Base-by-base conservation (phyloP, 352 stramenopile genomes). In the Pythium insidiosum region DNA sequence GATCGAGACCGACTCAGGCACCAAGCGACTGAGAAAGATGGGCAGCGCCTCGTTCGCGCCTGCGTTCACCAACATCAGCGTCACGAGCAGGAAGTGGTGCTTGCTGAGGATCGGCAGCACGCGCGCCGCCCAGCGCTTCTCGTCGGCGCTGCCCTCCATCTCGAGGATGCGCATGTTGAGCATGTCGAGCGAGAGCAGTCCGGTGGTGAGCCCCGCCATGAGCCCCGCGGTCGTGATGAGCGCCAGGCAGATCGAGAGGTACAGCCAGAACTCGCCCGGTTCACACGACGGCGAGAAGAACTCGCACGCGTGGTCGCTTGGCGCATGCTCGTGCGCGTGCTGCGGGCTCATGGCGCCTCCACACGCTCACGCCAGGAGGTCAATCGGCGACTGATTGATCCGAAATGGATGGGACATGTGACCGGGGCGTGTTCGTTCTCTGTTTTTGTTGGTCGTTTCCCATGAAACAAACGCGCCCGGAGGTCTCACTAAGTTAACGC, bases 11-110 rank as follows among this genome's bases (percentile, higher is more conserved):
- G 68, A 65, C 42, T 91, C 70, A 0, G 86, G 67, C 25, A 98
- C 66, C 31, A 98, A 47, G 34, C 86, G 73, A 60, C 94, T 92
- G 37, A 97, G 66, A 62, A 98, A 97, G 28, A 98, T 76, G 18
- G 94, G 92, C 13, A 98, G 67, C 16, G 87, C 77, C 62, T 98
- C 95, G 51, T 98, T 97, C 1, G 92, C 91, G 18, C 81, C 59
- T 20, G 85, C 80, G 64, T 98, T 98, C 43, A 97, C 73, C 16
- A 98, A 71, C 23, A 98, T 63, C 24, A 98, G 61, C 39, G 95
- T 96, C 12, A 98, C 94, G 9, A 98, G 63, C 6, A 98, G 56
- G 36, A 94, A 64, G 73, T 98, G 94, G 56, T 97, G 90, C 22
- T 81, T 56, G 38, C 81, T 62, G 20, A 98, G 66, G 43, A 98